Base-by-base conservation (phyloP, 1,284 basidiomycete species). In the Cutaneotrichosporon dermatis region DNA sequence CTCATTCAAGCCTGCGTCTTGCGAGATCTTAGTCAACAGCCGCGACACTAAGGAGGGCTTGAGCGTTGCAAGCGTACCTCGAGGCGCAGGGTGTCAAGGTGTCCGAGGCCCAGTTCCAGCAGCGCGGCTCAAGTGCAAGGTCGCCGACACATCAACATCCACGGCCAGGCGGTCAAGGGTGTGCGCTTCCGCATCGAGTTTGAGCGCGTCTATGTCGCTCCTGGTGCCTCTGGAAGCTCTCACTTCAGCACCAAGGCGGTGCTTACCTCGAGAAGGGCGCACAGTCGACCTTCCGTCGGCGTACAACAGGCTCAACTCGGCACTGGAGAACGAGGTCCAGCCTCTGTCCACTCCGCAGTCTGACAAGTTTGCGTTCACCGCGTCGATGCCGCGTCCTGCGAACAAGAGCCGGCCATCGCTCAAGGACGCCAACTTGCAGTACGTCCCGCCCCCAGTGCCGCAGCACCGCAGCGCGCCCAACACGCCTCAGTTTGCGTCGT, bases 1-100 rank as follows among this genome's bases (percentile, higher is more conserved):
- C 83, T 88, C 86, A 71, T 88, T 90, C 81, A 90, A 88, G 70
- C 86, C 89, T 0, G 80, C 84, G 13, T 82, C 81, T 12, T 86
- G 86, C 74, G 75, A 73, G 4, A 61, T 79, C 37, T 64, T 73
- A 55, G 48, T 63, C n/a, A 48, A 53, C 33, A 75, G 74, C 10
- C 67, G 66, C 44, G 75, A 72, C 57, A 70, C 77, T 52, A 65
- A 67, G 39, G 71, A 69, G 16, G 74, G 75, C 33, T 66, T 69
- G 40, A 73, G 55, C 55, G 60, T 16, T 66, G 63, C 46, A 69
- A 64, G 59, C 66, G 64, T 52, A 57, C 66, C 61, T 78, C 56
- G 59, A 55, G 16, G 66, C 64, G 2, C 56, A 70, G n/a, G 69
- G 70, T 33, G 72, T 74, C 10, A 61, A 66, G 49, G 69, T 73